Base-by-base conservation (phyloP, 2,329 filamentous ascomycete species). In the Chaetomium sp. region DNA sequence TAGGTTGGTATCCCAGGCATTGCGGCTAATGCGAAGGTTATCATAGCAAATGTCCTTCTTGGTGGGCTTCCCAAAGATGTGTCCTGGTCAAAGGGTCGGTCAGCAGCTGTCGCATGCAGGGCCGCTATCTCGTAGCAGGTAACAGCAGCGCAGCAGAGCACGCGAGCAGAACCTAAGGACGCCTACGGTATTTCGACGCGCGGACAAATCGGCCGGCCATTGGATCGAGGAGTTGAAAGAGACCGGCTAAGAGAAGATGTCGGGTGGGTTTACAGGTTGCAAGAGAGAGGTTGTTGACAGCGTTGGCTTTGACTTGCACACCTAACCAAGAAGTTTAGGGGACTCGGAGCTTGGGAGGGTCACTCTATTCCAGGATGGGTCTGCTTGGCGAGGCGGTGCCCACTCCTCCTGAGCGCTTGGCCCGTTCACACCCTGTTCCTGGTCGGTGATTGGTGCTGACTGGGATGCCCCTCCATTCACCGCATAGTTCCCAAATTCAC, bases 21-120 rank as follows among this genome's bases (percentile, higher is more conserved):
- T 99, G 80, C 90, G 92, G 75, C 93, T 97, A 79, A 99, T 92
- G 77, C 92, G 92, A 72, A 99, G 83, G 79, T 98, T 98, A 80
- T 99, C 95, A 81, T 98, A 99, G 84, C 93, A 97, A 85, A 92
- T 91, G 78, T 99, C 95, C 86, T 97, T 97, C 80, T 92, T 90
- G 71, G 93, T 96, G 68, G 92, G 82, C 81, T 96, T 95, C 77
- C 95, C 95, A 83, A 97, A 99, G 82, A 99, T 91, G 85, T 99
- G 95, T 84, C 94, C 94, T 97, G 78, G 63, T 65, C 56, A 68
- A 65, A 62, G 69, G 64, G 70, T 72, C 69, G 73, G 70, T 68
- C 60, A 65, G 68, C 65, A 75, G 71, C 68, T 62, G 68, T 57
- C 69, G 70, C 66, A 71, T 73, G 70, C 73, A 72, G 70, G 58